Evolutionary conservation across 2,329 filamentous ascomycete species (phyloP).

Genomic region (Pestalotiopsis sp.): DNA sequence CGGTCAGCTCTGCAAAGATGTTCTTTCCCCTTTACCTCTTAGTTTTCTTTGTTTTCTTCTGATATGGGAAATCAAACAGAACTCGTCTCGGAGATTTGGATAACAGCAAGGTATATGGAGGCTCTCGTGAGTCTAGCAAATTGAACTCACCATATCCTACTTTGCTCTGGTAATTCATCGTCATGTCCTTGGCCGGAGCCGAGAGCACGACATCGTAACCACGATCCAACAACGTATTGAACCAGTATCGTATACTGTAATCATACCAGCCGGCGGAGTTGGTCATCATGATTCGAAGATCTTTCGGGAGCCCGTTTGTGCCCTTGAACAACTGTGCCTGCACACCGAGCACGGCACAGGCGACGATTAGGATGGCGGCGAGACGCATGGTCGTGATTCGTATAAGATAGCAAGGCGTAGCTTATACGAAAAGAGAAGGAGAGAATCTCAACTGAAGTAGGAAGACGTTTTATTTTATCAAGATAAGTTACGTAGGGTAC

Average conservation of each 20-base stretch:
- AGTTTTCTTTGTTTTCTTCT: too few species aligned
- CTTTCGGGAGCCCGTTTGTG: too few species aligned
- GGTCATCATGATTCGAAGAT: slow-evolving; percentile 60
- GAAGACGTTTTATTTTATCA: too few species aligned
- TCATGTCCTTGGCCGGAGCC: slow-evolving; percentile 67
- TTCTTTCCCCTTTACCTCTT: too few species aligned
- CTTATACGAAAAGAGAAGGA: background rate
- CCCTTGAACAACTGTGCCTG: slow-evolving; percentile 20
- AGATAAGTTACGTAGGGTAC: too few species aligned
- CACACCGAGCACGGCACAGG: slow-evolving; percentile 12
- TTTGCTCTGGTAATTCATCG: slow-evolving; percentile 24
- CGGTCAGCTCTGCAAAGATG: too few species aligned
- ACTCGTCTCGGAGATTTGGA: too few species aligned
- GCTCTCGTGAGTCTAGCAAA: slow-evolving; percentile 13
- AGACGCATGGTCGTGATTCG: slow-evolving; percentile 5
- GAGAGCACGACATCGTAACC: slow-evolving; percentile 67
- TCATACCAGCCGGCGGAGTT: slow-evolving; percentile 80
- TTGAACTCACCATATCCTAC: slow-evolving; percentile 49
- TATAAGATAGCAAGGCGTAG: background rate
- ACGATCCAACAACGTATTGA: slow-evolving; percentile 54
- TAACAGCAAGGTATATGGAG: too few species aligned
- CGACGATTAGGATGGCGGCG: background rate
- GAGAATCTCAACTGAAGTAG: background rate
- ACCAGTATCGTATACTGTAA: slow-evolving; percentile 63
- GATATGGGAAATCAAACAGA: too few species aligned